Evolutionary conservation across 2,329 filamentous ascomycete species (phyloP).

Genomic region (Sporothrix protearum): DNA sequence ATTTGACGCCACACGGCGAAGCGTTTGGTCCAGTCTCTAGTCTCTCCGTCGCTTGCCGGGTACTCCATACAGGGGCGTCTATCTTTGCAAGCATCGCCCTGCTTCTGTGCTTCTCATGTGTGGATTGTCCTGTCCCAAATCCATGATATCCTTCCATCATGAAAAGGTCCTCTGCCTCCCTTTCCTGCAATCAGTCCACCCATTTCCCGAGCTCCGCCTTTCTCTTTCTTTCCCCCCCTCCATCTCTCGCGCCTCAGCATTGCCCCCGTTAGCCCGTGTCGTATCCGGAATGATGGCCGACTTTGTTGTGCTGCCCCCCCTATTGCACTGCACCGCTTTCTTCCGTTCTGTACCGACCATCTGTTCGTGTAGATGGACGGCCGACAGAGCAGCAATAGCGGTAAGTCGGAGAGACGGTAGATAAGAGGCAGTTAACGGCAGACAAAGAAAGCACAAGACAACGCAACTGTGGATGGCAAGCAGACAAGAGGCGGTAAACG

Average conservation of each 20-base stretch:
- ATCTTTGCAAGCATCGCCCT: no score
- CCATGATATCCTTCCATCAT: background rate
- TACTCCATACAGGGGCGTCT: background rate
- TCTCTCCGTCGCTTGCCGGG: background rate
- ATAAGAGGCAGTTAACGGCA: background rate
- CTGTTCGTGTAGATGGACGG: background rate
- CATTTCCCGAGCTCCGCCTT: background rate
- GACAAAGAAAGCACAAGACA: background rate
- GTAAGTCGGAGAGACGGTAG: background rate
- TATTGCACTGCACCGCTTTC: background rate
- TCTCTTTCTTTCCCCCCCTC: background rate
- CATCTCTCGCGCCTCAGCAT: background rate
- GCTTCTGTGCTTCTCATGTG: no score
- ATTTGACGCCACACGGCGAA: conserved; percentile 12
- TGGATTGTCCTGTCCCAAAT: background rate
- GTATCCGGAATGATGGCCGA: background rate
- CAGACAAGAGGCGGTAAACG: background rate
- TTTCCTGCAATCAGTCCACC: background rate
- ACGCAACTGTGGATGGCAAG: background rate
- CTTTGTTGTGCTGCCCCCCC: background rate
- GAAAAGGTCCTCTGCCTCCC: background rate
- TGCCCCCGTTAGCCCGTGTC: background rate
- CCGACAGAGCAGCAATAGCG: background rate
- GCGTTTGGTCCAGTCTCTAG: background rate
- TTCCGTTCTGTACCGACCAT: background rate